A percentile compares a stretch with the other conserved stretches of the same genome.
These are phyloP conservation scores for Raphidocelis subcapitata DNA, from an alignment of 139 green algal genomes.

Conservation along the genomic window DNA sequence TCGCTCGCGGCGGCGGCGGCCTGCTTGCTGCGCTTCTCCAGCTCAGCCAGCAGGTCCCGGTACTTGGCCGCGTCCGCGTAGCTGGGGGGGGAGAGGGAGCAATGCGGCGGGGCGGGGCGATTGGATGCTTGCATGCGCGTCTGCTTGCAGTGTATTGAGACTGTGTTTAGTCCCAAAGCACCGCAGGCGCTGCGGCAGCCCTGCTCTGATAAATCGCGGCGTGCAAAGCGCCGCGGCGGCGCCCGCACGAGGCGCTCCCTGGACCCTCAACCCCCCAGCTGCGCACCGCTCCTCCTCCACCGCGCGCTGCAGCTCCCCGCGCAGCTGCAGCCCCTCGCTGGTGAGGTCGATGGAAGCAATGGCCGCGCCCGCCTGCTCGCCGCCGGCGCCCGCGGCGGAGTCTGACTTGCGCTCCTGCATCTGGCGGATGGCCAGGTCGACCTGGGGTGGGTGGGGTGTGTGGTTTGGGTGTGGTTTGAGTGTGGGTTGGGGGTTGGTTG, in stretches of 20 bases:
- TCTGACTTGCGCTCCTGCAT: slow-evolving; percentile 65
- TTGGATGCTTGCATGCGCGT: neutral
- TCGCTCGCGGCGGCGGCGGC: slow-evolving; percentile 28
- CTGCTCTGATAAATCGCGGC: too few species aligned
- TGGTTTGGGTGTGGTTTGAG: too few species aligned
- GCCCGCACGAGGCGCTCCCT: too few species aligned
- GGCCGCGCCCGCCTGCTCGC: neutral
- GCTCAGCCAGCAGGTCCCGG: slow-evolving; percentile 60
- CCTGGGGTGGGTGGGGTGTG: slow-evolving; percentile 27
- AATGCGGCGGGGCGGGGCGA: neutral
- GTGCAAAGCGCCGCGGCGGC: too few species aligned
- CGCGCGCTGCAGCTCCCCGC: slow-evolving; percentile 60
- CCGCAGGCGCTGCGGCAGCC: too few species aligned
- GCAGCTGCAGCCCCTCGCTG: slow-evolving; percentile 56
- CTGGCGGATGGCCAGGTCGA: slow-evolving; percentile 55
- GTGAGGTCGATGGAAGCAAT: slow-evolving; percentile 42
- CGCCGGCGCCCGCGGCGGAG: slow-evolving; percentile 38
- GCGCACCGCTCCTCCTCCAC: slow-evolving; percentile 59
- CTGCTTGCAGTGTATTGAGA: too few species aligned
- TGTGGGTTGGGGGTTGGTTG: too few species aligned
- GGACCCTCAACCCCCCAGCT: neutral
- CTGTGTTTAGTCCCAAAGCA: too few species aligned
- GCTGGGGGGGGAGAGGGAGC: slow-evolving; percentile 26
- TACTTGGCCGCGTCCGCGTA: slow-evolving; percentile 70
- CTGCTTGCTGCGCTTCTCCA: slow-evolving; percentile 54